These are phyloP conservation scores for Sporothrix brasiliensis DNA, from an alignment of 2,329 filamentous ascomycete genomes.

Conservation along the genomic window DNA sequence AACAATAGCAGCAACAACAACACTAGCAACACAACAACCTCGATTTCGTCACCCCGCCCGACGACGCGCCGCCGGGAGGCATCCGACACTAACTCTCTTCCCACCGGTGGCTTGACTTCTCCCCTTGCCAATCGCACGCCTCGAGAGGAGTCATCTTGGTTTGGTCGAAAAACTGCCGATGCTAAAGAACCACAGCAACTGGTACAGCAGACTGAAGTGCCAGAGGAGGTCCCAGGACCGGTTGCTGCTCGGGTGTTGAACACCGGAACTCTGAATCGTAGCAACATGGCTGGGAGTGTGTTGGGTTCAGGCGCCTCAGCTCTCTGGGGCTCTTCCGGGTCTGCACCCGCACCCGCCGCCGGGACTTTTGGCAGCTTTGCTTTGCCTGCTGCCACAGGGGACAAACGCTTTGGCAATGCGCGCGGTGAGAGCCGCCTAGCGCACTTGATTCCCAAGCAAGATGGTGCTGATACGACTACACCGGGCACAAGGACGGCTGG, in stretches of 20 bases:
- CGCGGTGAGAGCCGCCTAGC: slow-evolving; percentile 83
- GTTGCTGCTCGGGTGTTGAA: slow-evolving; percentile 41
- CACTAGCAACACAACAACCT: slow-evolving; percentile 63
- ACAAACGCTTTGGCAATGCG: slow-evolving; percentile 73
- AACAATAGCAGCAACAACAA: slow-evolving; percentile 46
- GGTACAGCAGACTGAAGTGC: slow-evolving; percentile 52
- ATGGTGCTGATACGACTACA: slow-evolving; percentile 37
- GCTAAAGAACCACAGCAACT: slow-evolving; percentile 56
- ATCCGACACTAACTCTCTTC: slow-evolving; percentile 66
- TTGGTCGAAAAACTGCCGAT: slow-evolving; percentile 58
- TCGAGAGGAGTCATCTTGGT: slow-evolving; percentile 67
- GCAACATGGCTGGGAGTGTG: slow-evolving; percentile 56
- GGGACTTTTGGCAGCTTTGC: slow-evolving; percentile 91
- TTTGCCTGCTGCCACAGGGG: slow-evolving; percentile 62
- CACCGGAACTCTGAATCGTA: slow-evolving; percentile 57
- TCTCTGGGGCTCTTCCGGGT: slow-evolving; percentile 51
- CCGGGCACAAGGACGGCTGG: slow-evolving; percentile 3
- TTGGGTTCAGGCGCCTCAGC: slow-evolving; percentile 49
- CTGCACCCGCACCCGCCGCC: slow-evolving; percentile 60
- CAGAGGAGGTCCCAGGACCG: slow-evolving; percentile 51
- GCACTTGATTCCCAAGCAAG: slow-evolving; percentile 65
- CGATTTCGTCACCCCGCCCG: slow-evolving; percentile 70
- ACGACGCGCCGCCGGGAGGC: slow-evolving; percentile 82
- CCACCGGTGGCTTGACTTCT: slow-evolving; percentile 58
- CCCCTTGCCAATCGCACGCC: slow-evolving; percentile 61